Base-by-base conservation (phyloP, 441 rosid species). In the Populus hybrid region DNA sequence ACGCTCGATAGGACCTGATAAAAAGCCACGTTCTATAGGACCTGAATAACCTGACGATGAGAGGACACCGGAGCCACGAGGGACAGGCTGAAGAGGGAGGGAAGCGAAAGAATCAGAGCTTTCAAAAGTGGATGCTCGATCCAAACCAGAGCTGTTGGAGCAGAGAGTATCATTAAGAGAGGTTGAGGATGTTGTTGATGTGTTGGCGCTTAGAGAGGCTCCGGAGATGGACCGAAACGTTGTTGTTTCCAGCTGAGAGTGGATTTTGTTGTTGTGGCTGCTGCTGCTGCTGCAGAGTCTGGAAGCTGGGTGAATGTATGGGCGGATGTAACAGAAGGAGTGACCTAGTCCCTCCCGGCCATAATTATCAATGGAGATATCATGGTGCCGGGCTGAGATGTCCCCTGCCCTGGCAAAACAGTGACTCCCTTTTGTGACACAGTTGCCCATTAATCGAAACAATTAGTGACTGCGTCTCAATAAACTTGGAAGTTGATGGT, bases 1-100 rank as follows among this genome's bases (percentile, higher is more conserved):
- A 28, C 90, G 89, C 84, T 94, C 98, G 24, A 89, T 90, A 32
- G 97, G 95, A 81, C 91, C 94, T 76, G 91, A 88, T 78, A 90
- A 74, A 82, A 91, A 86, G 14, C 92, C 89, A 42, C 91, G 82
- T 61, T 91, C 98, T 7, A 92, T 85, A 23, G 97, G 95, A 79
- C 98, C 91, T 7, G 97, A 90, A 80, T 64, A 89, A 84, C 75
- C 85, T 70, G 69, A 84, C 50, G 84, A 57, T 11, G 65, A 69
- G 18, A 68, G 81, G 14, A 79, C 87, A 35, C 9, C 87, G 87
- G 79, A 88, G 83, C 78, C 71, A 6, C 90, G 80, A 2, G 90
- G 90, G 66, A 85, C 82, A 1, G 88, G 88, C 64, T 85, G 88
- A 19, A 87, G 85, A 24, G 90, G 90, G 23, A 84, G 82, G 10